Evolutionary conservation across 1,284 basidiomycete genomes (phyloP), one percentile per base, ranked within the genome.

Genomic region (Blastosporella zonata): DNA sequence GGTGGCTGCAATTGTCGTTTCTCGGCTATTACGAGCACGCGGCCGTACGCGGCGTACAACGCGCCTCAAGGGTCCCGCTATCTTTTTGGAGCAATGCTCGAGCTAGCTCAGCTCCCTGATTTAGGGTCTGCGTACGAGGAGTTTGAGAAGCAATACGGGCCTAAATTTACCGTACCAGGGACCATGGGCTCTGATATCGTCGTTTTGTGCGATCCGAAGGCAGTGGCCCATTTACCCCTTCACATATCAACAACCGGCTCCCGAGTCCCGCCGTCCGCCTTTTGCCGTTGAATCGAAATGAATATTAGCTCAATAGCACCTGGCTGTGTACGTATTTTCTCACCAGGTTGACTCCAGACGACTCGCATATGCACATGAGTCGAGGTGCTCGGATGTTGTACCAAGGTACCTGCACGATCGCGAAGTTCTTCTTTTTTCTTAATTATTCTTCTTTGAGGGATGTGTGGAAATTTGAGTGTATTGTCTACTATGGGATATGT

Each of bases 151-250:
- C 57, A 72, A 50, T 78, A 76, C 39, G 78, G 79, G 13, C 52
- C 66, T 2, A 72, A 70, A 0, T 79, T 64, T 49, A 53, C 67
- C 35, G 48, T 74, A 6, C 65, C 74, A 0, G 48, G 54, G 0
- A 38, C 57, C 0, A 52, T 79, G 7, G 74, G 75, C 0, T 44
- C 53, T 0, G 65, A 53, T 3, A 57, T 55, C 12, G 57, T 78
- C 20, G 57, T 76, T 1, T 56, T 81, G 13, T 68, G 64, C 33
- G 79, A 81, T 51, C 71, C 74, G 0, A 78, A 74, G 53, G 77
- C 77, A 0, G 61, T 79, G 13, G 59, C 69, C 0, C 72, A 79
- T 49, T 67, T 74, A 78, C 39, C 69, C 75, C 1, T 67, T 62
- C 42, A 67, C 58, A 1, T 81, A 78, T 49, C 62, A 68, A 20